Evolutionary conservation across 2,329 filamentous ascomycete species (phyloP).

Genomic region (Clonostachys rhizophaga): DNA sequence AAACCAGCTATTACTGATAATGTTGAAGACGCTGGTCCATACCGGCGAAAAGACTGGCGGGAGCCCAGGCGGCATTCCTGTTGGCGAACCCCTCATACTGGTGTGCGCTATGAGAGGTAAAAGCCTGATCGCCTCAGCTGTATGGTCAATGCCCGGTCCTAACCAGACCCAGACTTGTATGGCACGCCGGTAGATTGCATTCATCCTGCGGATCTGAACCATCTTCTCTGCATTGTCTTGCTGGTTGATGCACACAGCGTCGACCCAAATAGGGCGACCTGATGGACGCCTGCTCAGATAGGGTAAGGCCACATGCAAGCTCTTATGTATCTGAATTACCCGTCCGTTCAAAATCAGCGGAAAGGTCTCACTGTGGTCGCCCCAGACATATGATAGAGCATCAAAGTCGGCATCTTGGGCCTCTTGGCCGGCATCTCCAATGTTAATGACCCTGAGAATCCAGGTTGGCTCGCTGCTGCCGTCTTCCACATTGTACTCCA

Average conservation of each 20-base stretch:
- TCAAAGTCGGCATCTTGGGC: background rate
- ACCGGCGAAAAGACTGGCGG: too few relatives aligned
- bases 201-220: background rate
- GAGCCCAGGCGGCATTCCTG: too few relatives aligned
- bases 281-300: background rate
- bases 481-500: too few relatives aligned
- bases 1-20: too few relatives aligned
- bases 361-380: background rate
- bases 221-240: constrained; percentile 2
- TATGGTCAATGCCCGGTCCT: background rate
- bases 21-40: too few relatives aligned
- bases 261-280: background rate
- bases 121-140: background rate
- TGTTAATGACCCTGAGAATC: too few relatives aligned
- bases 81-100: too few relatives aligned
- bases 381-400: background rate
- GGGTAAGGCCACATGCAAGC: background rate
- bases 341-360: background rate
- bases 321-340: background rate
- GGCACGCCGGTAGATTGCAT: background rate
- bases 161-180: background rate
- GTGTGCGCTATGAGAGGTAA: too few relatives aligned
- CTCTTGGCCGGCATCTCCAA: too few relatives aligned
- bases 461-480: too few relatives aligned
- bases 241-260: background rate